phyloP scores from a whole-genome alignment of 306 rosid species.

The Trifolium repens region DNA sequence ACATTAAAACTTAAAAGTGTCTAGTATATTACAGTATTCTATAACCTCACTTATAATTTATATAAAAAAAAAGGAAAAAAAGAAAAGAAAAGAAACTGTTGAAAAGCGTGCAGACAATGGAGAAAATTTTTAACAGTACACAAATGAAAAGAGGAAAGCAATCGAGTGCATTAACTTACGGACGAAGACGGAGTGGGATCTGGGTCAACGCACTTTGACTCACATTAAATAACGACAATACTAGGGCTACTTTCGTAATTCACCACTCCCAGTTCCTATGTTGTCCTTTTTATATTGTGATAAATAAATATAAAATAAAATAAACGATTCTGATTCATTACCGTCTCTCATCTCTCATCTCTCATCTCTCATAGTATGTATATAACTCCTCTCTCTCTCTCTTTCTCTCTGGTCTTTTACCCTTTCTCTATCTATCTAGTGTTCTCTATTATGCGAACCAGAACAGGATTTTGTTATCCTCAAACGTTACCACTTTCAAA shows the following conservation, averaged over 20 bases:
- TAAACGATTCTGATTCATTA: conserved; percentile 30
- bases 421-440: conserved; percentile 7
- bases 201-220: conserved; percentile 74
- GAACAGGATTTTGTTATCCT: conserved; percentile 63
- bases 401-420: background rate
- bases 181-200: conserved; percentile 55
- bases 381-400: conserved; percentile 2
- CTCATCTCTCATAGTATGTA: conserved; percentile 28
- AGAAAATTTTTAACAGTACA: conserved; percentile 45
- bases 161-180: conserved; percentile 27
- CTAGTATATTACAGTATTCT: no score
- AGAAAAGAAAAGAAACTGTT: conserved; percentile 15
- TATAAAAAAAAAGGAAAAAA: no score
- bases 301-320: no score
- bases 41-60: no score
- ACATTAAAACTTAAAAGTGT: no score
- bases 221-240: conserved; percentile 37
- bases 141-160: conserved; percentile 18
- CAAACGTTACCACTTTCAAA: conserved; percentile 4
- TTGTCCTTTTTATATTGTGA: background rate
- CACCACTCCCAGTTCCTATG: background rate
- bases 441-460: conserved; percentile 60
- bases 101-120: conserved; percentile 58
- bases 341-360: background rate
- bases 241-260: conserved; percentile 40